A percentile compares a stretch with the other conserved stretches of the same genome.
These are phyloP conservation scores for Coemansia sp. DNA, from an alignment of 192 early-diverging fungal genomes.

Conservation along the genomic window DNA sequence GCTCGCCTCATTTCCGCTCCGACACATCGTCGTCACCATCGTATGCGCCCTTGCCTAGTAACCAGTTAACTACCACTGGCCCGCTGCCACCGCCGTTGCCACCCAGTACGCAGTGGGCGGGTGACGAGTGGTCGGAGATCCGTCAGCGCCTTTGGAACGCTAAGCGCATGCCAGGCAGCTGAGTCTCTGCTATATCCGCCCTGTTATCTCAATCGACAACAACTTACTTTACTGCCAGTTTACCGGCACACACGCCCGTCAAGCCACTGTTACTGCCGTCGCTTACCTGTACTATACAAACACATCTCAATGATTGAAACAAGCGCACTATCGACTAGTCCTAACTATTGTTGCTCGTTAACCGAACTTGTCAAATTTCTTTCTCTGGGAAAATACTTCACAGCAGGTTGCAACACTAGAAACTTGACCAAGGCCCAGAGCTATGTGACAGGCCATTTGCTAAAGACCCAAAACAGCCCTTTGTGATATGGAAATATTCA, in stretches of 20 bases:
- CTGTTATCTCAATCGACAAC: neutral
- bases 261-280: neutral
- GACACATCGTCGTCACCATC: neutral
- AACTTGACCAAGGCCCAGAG: neutral
- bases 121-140: constrained; percentile 47
- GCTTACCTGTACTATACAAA: constrained; percentile 10
- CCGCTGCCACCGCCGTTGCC: neutral
- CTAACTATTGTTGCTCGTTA: neutral
- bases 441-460: neutral
- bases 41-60: constrained; percentile 5
- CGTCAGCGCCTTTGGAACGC: constrained; percentile 51
- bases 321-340: neutral
- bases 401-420: neutral
- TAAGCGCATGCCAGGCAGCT: constrained; percentile 9
- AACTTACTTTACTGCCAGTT: neutral
- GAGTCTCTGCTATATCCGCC: neutral
- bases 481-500: neutral
- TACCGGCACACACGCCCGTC: neutral
- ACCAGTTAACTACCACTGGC: neutral
- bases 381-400: neutral
- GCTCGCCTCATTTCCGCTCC: constrained; percentile 8
- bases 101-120: constrained; percentile 14
- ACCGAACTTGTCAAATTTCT: neutral
- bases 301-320: neutral
- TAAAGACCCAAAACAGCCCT: neutral